A percentile compares a stretch with the other conserved stretches of the same genome.
phyloP scores from a whole-genome alignment of 805 yeast genomes.

The Candida dendrica region DNA sequence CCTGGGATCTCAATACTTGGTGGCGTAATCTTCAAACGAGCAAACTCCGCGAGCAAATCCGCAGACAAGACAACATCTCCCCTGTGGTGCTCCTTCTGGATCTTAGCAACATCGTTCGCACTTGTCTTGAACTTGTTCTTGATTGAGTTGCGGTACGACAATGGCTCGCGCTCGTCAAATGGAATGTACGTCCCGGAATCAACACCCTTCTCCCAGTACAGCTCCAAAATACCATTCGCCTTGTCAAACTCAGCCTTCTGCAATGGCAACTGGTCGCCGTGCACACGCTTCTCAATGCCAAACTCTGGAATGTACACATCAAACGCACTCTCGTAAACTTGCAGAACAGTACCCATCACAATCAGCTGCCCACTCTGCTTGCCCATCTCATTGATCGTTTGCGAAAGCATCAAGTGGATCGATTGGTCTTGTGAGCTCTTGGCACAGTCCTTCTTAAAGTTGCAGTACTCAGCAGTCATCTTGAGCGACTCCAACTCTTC shows the following conservation, averaged over 20 bases:
- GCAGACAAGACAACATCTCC: constrained; percentile 23
- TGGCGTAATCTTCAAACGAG: constrained; percentile 40
- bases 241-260: constrained; percentile 89
- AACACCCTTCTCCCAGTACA: constrained; percentile 88
- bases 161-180: constrained; percentile 75
- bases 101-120: constrained; percentile 61
- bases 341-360: constrained; percentile 80
- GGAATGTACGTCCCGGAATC: constrained; percentile 91
- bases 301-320: constrained; percentile 89
- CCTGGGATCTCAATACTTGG: constrained; percentile 34
- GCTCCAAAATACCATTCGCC: constrained; percentile 55
- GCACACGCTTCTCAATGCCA: constrained; percentile 93
- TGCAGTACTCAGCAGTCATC: constrained; percentile 85
- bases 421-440: constrained; percentile 92
- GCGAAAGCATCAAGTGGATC: constrained; percentile 76
- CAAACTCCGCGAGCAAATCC: constrained; percentile 40
- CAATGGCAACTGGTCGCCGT: constrained; percentile 93
- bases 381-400: constrained; percentile 70
- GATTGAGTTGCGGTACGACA: constrained; percentile 70
- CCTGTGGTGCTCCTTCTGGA: constrained; percentile 27
- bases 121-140: constrained; percentile 73
- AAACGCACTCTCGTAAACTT: constrained; percentile 93
- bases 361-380: constrained; percentile 72
- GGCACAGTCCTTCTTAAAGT: constrained; percentile 93
- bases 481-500: constrained; percentile 65